phyloP scores from a whole-genome alignment of 2,329 filamentous ascomycete genomes.

The Colletotrichum aenigma region DNA sequence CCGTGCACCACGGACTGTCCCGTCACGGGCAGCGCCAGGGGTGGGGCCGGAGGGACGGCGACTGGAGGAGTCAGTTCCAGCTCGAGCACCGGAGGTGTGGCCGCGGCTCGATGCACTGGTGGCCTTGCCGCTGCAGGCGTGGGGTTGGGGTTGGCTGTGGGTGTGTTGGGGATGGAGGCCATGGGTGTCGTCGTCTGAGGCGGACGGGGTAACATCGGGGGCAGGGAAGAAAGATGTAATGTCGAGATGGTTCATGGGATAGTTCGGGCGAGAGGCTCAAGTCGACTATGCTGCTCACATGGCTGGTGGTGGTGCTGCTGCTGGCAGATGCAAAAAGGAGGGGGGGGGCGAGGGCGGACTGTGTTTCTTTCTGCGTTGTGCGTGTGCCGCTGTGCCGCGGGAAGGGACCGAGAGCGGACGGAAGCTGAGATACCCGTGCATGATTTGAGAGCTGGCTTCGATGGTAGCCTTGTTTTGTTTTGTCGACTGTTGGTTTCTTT shows the following conservation, averaged over 20 bases:
- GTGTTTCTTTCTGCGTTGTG: not conserved
- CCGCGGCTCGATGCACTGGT: constrained; percentile 7
- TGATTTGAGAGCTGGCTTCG: not conserved
- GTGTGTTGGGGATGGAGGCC: not conserved
- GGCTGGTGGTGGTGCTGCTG: too few relatives aligned
- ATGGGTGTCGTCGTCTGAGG: constrained; percentile 4
- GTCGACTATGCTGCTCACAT: not conserved
- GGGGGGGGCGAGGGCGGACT: not conserved
- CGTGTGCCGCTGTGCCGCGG: not conserved
- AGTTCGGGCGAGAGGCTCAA: not conserved
- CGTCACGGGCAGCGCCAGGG: constrained; percentile 24
- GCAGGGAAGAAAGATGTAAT: not conserved
- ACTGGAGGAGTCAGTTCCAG: constrained; percentile 1
- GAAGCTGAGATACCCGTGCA: constrained; percentile 16
- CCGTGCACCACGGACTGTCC: constrained; percentile 44
- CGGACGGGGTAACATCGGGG: not conserved
- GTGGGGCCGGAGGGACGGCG: not conserved
- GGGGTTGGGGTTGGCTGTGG: constrained; percentile 11
- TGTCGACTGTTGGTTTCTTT: not conserved
- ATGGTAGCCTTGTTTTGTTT: not conserved
- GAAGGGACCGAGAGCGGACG: not conserved
- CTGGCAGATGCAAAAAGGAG: not conserved
- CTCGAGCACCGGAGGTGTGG: constrained; percentile 5
- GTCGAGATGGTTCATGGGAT: not conserved
- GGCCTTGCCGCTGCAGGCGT: not conserved